Conservation (phyloP, 192 early-diverging fungal species). For the Backusella luteola region DNA sequence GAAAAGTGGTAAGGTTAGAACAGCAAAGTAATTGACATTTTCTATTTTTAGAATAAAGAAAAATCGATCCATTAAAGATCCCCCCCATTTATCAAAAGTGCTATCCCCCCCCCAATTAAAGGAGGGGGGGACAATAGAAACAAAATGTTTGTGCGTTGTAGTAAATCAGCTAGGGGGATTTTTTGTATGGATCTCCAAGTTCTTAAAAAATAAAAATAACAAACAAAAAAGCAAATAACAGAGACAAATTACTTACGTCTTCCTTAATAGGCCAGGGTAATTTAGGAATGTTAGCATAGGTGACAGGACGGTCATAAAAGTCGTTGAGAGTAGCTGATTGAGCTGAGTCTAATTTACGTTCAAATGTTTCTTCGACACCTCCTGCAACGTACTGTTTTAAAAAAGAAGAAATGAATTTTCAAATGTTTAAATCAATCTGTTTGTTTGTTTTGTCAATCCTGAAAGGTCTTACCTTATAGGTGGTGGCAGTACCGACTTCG, state of each 20-base stretch:
- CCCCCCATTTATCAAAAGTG: background rate
- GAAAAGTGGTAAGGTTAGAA: background rate
- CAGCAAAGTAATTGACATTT: background rate
- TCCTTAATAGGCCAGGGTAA: conserved; percentile 39
- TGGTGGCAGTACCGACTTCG: conserved; percentile 19
- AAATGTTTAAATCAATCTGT: background rate
- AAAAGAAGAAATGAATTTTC: background rate
- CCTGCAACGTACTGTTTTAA: conserved; percentile 33
- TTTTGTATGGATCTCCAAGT: background rate
- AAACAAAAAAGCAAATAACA: background rate
- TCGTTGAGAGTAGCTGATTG: conserved; percentile 38
- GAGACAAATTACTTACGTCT: conserved; percentile 16
- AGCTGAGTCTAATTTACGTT: conserved; percentile 31
- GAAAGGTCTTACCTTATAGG: conserved; percentile 36
- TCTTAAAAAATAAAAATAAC: background rate
- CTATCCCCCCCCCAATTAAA: background rate
- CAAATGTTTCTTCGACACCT: conserved; percentile 39
- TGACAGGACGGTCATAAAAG: conserved; percentile 40
- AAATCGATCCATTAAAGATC: background rate
- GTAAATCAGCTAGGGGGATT: background rate
- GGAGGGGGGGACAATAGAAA: background rate
- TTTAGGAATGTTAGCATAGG: conserved; percentile 43
- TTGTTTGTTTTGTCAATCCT: background rate
- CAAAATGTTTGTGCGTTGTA: background rate
- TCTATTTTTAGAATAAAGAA: background rate